A percentile compares a stretch with the other conserved stretches of the same genome.
Conservation (phyloP, 1,139 yeast species). For the Protomyces arabidopsidicola region DNA sequence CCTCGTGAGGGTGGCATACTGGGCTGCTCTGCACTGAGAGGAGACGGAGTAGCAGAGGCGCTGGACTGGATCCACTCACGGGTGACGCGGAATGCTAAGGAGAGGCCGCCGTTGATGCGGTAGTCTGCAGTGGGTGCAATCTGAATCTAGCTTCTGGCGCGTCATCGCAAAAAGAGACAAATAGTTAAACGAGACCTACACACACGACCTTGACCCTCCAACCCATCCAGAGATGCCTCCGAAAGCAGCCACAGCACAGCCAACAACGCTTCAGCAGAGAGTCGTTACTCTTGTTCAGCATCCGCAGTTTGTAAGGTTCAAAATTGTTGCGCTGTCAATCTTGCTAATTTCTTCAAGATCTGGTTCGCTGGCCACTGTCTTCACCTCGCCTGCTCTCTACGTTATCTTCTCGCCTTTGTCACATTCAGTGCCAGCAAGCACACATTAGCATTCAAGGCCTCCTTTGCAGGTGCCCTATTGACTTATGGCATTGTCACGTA, state of each 20-base stretch:
- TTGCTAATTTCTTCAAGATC: slow-evolving; percentile 24
- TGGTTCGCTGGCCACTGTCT: slow-evolving; percentile 58
- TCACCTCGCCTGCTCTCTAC: slow-evolving; percentile 53
- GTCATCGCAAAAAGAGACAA: not conserved
- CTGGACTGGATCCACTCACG: slow-evolving; percentile 83
- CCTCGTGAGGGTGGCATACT: slow-evolving; percentile 87
- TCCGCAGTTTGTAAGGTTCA: not conserved
- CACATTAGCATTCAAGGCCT: slow-evolving; percentile 53
- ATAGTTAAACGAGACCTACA: not conserved
- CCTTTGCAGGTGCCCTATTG: slow-evolving; percentile 61
- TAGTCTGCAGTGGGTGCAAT: not conserved
- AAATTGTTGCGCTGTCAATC: not conserved
- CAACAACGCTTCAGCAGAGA: not conserved
- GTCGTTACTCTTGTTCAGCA: not conserved
- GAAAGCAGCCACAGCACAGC: not conserved
- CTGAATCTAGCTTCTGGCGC: not conserved
- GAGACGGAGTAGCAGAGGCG: slow-evolving; percentile 80
- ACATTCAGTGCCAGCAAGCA: slow-evolving; percentile 41
- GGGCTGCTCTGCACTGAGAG: slow-evolving; percentile 83
- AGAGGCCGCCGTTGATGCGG: slow-evolving; percentile 57
- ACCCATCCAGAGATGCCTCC: not conserved
- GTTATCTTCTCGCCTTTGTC: slow-evolving; percentile 50
- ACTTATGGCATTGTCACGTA: slow-evolving; percentile 74
- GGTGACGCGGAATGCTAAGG: slow-evolving; percentile 66
- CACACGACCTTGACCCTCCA: not conserved